Evolutionary conservation across 2,329 filamentous ascomycete genomes (phyloP), one percentile per base, ranked within the genome.

Genomic region (Fragosphaeria purpurea): DNA sequence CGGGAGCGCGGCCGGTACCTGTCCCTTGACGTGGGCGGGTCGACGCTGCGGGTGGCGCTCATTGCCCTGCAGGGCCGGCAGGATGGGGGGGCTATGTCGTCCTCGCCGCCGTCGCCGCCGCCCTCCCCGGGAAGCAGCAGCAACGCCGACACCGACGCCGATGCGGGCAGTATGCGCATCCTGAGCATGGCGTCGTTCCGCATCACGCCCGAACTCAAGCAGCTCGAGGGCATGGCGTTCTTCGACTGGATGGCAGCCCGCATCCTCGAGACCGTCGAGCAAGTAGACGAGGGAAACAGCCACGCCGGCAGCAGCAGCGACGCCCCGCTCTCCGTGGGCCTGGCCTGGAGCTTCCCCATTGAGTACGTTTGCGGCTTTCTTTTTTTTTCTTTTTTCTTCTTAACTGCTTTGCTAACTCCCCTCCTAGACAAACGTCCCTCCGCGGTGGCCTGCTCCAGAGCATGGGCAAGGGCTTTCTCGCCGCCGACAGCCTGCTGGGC

Each of bases 281-380:
- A 67, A 42, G 72, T 68, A 30, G 65, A 68, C 43, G 62, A 65
- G 4, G 64, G 62, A 22, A 63, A 40, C 5, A 41, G 5, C 4
- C 12, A 62, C 30, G 62, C 6, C 6, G 32, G 9, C 9, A 31
- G 67, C 51, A 62, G 57, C 42, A 60, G 63, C 5, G 66, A 69
- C 31, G 63, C 67, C 2, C 71, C 75, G 33, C 65, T 85, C 47
- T 74, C 74, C 7, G 70, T 83, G 66, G 80, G 80, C 1, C 63
- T 85, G 54, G 78, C 82, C 6, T 85, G 82, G 80, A 85, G 81
- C 52, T 86, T 86, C 58, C 82, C 82, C 32, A 79, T 85, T 43
- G 77, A 85, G 80, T 83, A 69, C 61, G 78, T 70, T 34, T 33
- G 44, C n/a, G 13, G 7, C 40, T 3, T 11, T 34, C 38, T 46